These are phyloP conservation scores for Nitzschia sp. DNA, from an alignment of 108 stramenopile genomes.

Conservation along the genomic window DNA sequence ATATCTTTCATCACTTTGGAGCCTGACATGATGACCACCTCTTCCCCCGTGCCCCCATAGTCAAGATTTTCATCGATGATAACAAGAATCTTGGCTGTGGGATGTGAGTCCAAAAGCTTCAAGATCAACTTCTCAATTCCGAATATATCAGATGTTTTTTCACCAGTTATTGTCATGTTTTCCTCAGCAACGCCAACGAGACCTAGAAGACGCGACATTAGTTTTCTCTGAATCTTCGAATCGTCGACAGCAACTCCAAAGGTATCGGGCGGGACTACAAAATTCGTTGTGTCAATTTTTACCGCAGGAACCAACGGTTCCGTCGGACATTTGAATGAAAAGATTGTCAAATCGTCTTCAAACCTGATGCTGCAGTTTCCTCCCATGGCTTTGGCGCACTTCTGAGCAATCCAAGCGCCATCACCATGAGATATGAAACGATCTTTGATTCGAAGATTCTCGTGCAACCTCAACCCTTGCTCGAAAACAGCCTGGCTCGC, in stretches of 20 bases:
- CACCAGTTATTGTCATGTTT: slow-evolving; percentile 35
- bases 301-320: slow-evolving; percentile 10
- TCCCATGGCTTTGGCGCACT: slow-evolving; percentile 67
- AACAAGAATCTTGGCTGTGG: slow-evolving; percentile 43
- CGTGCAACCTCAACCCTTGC: slow-evolving; percentile 50
- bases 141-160: slow-evolving; percentile 48
- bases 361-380: slow-evolving; percentile 56
- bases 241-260: slow-evolving; percentile 78
- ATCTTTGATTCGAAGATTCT: background rate
- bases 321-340: slow-evolving; percentile 36
- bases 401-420: slow-evolving; percentile 77
- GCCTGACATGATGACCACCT: slow-evolving; percentile 47
- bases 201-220: slow-evolving; percentile 46
- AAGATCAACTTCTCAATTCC: slow-evolving; percentile 40
- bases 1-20: slow-evolving; percentile 38
- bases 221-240: slow-evolving; percentile 69
- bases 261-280: slow-evolving; percentile 42
- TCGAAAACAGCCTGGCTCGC: slow-evolving; percentile 53
- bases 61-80: slow-evolving; percentile 79
- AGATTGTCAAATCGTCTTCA: slow-evolving; percentile 52
- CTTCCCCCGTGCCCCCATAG: slow-evolving; percentile 32
- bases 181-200: slow-evolving; percentile 49
- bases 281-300: background rate
- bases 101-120: slow-evolving; percentile 43
- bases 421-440: slow-evolving; percentile 43